A percentile compares a stretch with the other conserved stretches of the same genome.
Evolutionary conservation across 176 grass and related monocot species (phyloP).

Genomic region (Hordeum marinum): DNA sequence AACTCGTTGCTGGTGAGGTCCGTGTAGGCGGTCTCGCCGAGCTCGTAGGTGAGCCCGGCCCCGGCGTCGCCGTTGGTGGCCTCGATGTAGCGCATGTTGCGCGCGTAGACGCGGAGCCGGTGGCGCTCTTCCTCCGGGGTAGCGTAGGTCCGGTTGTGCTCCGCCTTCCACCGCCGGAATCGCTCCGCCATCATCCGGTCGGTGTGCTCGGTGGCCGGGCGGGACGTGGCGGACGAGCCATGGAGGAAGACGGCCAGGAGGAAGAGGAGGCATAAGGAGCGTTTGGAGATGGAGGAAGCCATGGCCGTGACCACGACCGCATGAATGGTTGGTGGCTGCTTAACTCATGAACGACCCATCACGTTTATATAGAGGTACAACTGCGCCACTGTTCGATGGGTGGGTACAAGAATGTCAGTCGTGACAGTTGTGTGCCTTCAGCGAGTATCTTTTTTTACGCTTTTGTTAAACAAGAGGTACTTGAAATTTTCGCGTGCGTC

Average conservation of each 20-base stretch:
- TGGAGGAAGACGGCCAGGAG: background rate
- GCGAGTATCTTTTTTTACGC: background rate
- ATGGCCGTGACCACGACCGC: background rate
- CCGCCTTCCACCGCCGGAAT: constrained; percentile 40
- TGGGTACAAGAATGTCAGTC: background rate
- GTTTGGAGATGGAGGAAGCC: background rate
- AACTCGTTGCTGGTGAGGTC: constrained; percentile 58
- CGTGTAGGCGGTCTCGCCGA: constrained; percentile 50
- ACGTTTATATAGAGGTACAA: background rate
- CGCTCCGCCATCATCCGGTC: background rate
- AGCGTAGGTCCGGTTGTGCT: constrained; percentile 17
- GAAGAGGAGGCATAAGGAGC: background rate
- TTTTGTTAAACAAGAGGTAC: too few relatives aligned
- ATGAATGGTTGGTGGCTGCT: background rate
- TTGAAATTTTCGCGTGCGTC: too few relatives aligned
- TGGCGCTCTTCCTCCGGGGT: constrained; percentile 15
- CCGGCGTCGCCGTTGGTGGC: constrained; percentile 28
- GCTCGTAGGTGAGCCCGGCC: constrained; percentile 44
- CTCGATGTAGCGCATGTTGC: constrained; percentile 45
- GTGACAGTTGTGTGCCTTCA: background rate
- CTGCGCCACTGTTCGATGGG: background rate
- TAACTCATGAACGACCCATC: background rate
- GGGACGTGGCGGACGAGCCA: background rate
- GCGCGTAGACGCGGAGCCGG: constrained; percentile 27
- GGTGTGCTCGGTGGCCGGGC: background rate